phyloP scores from a whole-genome alignment of 75 land plant genomes.

The Cunninghamia lanceolata region DNA sequence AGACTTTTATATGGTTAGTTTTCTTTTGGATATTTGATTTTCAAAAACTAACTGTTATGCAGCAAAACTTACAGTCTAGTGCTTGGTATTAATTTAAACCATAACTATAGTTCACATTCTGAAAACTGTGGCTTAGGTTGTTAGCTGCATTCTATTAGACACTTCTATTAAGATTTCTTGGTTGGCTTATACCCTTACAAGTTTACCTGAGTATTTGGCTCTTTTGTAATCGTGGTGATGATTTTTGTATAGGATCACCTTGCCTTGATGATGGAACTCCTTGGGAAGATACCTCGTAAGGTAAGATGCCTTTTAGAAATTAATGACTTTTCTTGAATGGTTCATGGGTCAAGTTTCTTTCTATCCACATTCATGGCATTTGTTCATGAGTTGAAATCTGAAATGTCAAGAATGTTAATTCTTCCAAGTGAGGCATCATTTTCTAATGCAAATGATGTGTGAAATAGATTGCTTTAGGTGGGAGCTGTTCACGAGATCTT shows the following conservation, averaged over 20 bases:
- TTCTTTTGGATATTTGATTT: neutral
- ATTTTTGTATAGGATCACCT: constrained; percentile 74
- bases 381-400: neutral
- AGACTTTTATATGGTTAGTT: neutral
- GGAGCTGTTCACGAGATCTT: constrained; percentile 69
- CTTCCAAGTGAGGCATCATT: neutral
- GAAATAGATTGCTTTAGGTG: constrained; percentile 68
- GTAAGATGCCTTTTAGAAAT: constrained; percentile 23
- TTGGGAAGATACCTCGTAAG: constrained; percentile 92
- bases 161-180: neutral
- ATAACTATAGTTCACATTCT: neutral
- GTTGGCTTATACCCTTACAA: neutral
- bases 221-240: neutral
- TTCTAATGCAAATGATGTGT: constrained; percentile 14
- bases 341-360: constrained; percentile 5
- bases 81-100: neutral
- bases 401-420: neutral
- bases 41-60: neutral
- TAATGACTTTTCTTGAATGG: neutral
- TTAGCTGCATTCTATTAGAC: neutral
- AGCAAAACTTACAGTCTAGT: neutral
- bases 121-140: neutral
- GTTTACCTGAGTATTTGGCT: constrained; percentile 1
- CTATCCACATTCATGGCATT: neutral
- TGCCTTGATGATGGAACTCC: constrained; percentile 92